Evolutionary conservation across 768 basidiomycete genomes (phyloP).

Genomic region (Termitomyces titanicus): DNA sequence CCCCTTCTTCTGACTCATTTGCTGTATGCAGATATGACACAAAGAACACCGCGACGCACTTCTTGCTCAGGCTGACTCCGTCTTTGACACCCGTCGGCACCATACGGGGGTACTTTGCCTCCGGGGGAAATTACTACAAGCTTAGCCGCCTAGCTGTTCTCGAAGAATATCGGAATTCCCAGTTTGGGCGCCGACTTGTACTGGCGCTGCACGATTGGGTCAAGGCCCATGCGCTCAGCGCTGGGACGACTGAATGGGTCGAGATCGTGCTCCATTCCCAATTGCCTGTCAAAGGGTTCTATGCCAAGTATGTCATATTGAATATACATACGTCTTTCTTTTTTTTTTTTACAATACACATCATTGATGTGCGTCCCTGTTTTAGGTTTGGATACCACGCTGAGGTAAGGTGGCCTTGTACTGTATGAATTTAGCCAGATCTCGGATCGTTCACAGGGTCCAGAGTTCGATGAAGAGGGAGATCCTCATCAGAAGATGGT

Average conservation of each 20-base stretch:
- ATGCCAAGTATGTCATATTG: conserved; percentile 57
- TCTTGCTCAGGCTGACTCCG: conserved; percentile 65
- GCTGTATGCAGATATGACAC: conserved; percentile 51
- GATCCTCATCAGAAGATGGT: conserved; percentile 87
- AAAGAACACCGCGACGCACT: conserved; percentile 49
- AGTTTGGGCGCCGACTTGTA: conserved; percentile 68
- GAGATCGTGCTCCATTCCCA: conserved; percentile 68
- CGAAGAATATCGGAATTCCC: conserved; percentile 57
- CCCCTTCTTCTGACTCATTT: background rate
- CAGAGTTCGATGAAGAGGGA: conserved; percentile 78
- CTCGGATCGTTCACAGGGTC: conserved; percentile 44
- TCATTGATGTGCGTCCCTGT: conserved; percentile 12
- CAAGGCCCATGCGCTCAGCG: conserved; percentile 34
- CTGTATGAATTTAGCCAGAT: conserved; percentile 15
- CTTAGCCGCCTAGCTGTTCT: conserved; percentile 70
- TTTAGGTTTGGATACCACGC: conserved; percentile 65
- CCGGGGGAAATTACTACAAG: conserved; percentile 59
- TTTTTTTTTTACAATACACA: no score
- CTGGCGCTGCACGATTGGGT: conserved; percentile 59
- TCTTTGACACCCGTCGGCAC: conserved; percentile 67
- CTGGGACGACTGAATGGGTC: conserved; percentile 23
- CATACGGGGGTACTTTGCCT: conserved; percentile 46
- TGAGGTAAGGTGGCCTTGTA: conserved; percentile 45
- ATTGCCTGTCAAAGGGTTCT: conserved; percentile 67
- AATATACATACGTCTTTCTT: no score